phyloP scores from a whole-genome alignment of 2,329 filamentous ascomycete genomes.

The Penicillium sp. region DNA sequence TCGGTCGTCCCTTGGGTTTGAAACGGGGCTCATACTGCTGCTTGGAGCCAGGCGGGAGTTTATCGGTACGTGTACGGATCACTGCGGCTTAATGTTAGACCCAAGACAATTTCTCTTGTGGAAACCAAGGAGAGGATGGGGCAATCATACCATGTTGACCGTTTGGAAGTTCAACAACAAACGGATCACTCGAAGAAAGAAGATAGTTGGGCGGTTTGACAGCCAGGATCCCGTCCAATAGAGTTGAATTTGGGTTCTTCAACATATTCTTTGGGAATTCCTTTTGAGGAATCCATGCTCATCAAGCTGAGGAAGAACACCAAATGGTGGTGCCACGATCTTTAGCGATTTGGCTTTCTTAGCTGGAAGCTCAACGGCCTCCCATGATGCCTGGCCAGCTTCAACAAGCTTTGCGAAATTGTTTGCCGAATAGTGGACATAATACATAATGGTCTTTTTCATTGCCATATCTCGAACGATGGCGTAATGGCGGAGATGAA shows the following conservation, averaged over 20 bases:
- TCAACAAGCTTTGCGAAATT: conserved; percentile 57
- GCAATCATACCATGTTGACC: conserved; percentile 33
- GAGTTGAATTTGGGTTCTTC: conserved; percentile 44
- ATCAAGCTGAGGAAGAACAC: conserved; percentile 42
- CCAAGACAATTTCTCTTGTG: conserved; percentile 6
- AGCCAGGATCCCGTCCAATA: conserved; percentile 42
- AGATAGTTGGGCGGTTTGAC: conserved; percentile 37
- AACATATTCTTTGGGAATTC: conserved; percentile 36
- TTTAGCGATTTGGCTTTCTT: conserved; percentile 34
- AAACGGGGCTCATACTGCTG: conserved; percentile 9
- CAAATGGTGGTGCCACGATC: conserved; percentile 30
- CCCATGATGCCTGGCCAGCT: conserved; percentile 52
- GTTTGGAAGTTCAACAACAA: conserved; percentile 29
- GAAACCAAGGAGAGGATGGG: neutral
- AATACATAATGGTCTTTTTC: conserved; percentile 50
- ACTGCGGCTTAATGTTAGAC: conserved; percentile 7
- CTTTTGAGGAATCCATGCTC: conserved; percentile 50
- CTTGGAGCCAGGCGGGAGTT: conserved; percentile 9
- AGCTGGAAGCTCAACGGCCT: conserved; percentile 48
- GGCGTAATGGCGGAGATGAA: conserved; percentile 56
- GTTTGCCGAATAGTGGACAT: conserved; percentile 55
- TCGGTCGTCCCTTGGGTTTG: conserved; percentile 15
- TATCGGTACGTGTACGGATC: conserved; percentile 12
- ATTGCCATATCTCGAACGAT: conserved; percentile 57
- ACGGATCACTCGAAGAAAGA: conserved; percentile 37